Base-by-base conservation (phyloP, 2,329 filamentous ascomycete species). In the Alternaria atra region DNA sequence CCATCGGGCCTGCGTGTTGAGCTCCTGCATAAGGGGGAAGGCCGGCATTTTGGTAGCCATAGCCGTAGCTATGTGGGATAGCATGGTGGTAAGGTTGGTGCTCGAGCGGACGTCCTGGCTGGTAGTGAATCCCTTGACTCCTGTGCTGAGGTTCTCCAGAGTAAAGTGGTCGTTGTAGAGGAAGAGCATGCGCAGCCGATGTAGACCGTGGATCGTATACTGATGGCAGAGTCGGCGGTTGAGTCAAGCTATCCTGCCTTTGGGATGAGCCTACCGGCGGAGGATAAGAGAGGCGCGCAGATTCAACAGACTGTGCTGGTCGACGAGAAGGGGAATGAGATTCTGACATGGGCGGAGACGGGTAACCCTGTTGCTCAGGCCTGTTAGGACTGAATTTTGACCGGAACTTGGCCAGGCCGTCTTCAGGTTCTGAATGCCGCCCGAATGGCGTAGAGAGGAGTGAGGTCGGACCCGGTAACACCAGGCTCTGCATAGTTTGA, bases 341-440 rank as follows among this genome's bases (percentile, higher is more conserved):
- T 76, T 80, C 81, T 77, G 82, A 84, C 82, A 84, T 84, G 75
- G 82, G 82, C 74, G 82, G 82, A 69, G 81, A 84, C 61, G 81
- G 82, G 73, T 83, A 84, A 68, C 72, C 71, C 64, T 74, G 68
- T 55, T 72, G 73, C 66, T 75, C 73, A 75, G 75, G 61, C 71
- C 73, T 65, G 58, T 55, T 67, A 61, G 75, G 74, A 72, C 76
- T 76, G 73, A 77, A 74, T 67, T 76, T 73, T 48, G 69, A 61
- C 42, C 71, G 70, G 37, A 73, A 68, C 55, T 76, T 77, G 61
- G 67, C 70, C 73, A 77, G 73, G 63, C 70, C 68, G 67, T 69
- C 69, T 63, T 74, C 74, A 69, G 72, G 70, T 63, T 77, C 75
- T 73, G 72, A 68, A 70, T 67, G 70, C 69, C 73, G 75, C 75